Conservation (phyloP, 805 yeast genomes). For the Yarrowia phangngaensis region DNA sequence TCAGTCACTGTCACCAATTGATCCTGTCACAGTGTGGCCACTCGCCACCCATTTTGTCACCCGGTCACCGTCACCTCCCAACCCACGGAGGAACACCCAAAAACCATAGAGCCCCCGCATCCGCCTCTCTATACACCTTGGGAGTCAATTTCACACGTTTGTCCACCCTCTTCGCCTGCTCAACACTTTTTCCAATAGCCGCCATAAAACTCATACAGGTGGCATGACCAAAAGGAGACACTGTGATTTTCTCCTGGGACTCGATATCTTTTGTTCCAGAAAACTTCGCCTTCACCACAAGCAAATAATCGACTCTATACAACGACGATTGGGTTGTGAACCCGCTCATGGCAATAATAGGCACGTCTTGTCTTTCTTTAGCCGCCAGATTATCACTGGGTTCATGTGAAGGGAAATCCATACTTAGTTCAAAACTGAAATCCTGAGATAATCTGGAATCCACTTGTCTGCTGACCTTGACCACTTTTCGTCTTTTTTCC, state of each 20-base stretch:
- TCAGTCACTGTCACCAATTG: too few relatives aligned
- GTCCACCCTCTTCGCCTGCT: conserved; percentile 32
- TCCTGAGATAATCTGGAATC: conserved; percentile 34
- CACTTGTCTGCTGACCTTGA: conserved; percentile 35
- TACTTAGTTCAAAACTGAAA: conserved; percentile 33
- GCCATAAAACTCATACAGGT: conserved; percentile 39
- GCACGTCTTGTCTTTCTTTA: conserved; percentile 40
- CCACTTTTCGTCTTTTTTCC: conserved; percentile 36
- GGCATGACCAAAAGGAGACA: conserved; percentile 41
- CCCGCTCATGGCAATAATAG: conserved; percentile 37
- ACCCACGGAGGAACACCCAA: conserved; percentile 26
- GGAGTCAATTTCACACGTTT: conserved; percentile 6
- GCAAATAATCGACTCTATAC: conserved; percentile 38
- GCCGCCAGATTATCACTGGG: conserved; percentile 33
- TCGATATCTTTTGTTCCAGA: conserved; percentile 42
- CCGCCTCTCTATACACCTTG: conserved; percentile 12
- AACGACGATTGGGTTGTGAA: conserved; percentile 41
- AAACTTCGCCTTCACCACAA: conserved; percentile 40
- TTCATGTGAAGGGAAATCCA: conserved; percentile 36
- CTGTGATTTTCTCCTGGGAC: conserved; percentile 37
- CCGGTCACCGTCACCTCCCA: too few relatives aligned
- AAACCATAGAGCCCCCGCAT: conserved; percentile 20
- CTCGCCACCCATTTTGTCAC: too few relatives aligned
- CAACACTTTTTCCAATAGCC: conserved; percentile 38
- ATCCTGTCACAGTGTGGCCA: too few relatives aligned